Evolutionary conservation across 768 basidiomycete genomes (phyloP).

Genomic region (Strobilomyces dryophilus): DNA sequence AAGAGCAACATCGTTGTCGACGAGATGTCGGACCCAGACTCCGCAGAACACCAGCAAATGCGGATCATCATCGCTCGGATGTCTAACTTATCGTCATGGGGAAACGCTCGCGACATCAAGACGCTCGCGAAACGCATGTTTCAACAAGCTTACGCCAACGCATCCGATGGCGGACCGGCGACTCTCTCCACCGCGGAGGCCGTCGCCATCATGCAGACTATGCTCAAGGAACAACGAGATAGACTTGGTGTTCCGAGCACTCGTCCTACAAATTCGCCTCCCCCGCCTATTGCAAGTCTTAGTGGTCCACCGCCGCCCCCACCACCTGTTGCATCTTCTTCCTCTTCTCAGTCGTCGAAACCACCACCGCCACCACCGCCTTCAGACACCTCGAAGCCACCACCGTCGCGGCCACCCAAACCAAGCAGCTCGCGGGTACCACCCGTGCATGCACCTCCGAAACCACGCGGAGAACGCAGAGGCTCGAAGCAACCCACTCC

Average conservation of each 20-base stretch:
- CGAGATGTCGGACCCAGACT: constrained; percentile 23
- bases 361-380: constrained; percentile 16
- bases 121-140: constrained; percentile 35
- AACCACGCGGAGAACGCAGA: background rate
- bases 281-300: constrained; percentile 15
- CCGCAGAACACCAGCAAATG: constrained; percentile 8
- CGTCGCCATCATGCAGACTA: constrained; percentile 9
- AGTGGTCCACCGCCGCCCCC: constrained; percentile 23
- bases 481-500: background rate
- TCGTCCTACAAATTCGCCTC: constrained; percentile 1
- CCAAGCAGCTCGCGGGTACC: constrained; percentile 1
- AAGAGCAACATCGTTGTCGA: constrained; percentile 39
- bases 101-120: constrained; percentile 64
- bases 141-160: constrained; percentile 13
- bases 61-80: constrained; percentile 33
- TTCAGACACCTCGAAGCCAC: background rate
- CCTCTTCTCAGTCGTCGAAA: constrained; percentile 18
- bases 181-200: constrained; percentile 1
- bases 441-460: constrained; percentile 15
- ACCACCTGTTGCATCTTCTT: constrained; percentile 16
- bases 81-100: constrained; percentile 52
- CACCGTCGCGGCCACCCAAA: background rate
- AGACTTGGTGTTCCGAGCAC: constrained; percentile 22
- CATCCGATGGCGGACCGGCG: constrained; percentile 1
- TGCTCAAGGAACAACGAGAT: constrained; percentile 18